phyloP scores from a whole-genome alignment of 306 rosid species.

The Rosa chinensis region DNA sequence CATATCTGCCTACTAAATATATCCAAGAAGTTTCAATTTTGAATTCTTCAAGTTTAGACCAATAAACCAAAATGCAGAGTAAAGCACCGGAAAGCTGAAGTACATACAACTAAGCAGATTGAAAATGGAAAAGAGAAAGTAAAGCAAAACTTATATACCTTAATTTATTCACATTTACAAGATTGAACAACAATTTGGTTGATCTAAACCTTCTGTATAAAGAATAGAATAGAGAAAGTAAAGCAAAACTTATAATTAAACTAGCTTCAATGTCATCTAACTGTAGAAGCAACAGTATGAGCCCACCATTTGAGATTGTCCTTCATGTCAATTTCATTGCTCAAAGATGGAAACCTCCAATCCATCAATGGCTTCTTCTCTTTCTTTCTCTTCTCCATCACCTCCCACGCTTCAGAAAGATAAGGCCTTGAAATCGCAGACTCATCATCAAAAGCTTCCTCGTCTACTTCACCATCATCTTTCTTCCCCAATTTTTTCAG shows the following conservation, averaged over 20 bases:
- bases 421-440: slow-evolving; percentile 65
- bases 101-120: background rate
- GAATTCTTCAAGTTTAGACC: background rate
- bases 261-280: slow-evolving; percentile 38
- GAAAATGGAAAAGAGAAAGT: background rate
- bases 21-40: background rate
- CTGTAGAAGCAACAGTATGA: slow-evolving; percentile 75
- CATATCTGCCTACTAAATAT: background rate
- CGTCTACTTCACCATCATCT: slow-evolving; percentile 26
- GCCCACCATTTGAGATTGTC: slow-evolving; percentile 81
- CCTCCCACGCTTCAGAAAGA: slow-evolving; percentile 86
- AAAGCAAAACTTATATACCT: background rate
- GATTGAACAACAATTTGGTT: background rate
- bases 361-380: slow-evolving; percentile 53
- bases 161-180: slow-evolving; percentile 21
- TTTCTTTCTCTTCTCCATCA: slow-evolving; percentile 40
- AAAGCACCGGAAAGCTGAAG: background rate
- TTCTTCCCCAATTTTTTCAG: slow-evolving; percentile 67
- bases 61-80: background rate
- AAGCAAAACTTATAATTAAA: background rate
- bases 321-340: slow-evolving; percentile 62
- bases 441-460: slow-evolving; percentile 21
- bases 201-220: background rate
- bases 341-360: slow-evolving; percentile 61
- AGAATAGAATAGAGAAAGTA: background rate